Evolutionary conservation across 1,284 basidiomycete genomes (phyloP).

Genomic region (Stereum hirsutum): DNA sequence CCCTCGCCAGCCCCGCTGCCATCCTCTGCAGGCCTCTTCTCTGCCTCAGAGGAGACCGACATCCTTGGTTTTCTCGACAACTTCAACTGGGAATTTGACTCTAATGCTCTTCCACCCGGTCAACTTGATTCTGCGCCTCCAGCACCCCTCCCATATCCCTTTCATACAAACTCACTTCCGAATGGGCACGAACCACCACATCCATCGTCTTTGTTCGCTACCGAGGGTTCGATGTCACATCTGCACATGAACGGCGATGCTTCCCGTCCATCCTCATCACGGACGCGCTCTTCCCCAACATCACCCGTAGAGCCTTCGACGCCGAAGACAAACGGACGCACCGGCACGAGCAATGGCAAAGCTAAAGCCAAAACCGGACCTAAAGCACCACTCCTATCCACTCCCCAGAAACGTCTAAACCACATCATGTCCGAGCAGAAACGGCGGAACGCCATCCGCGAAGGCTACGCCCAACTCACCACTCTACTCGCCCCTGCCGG

Average conservation of each 20-base stretch:
- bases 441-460: slow-evolving; percentile 80
- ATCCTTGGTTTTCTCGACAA: slow-evolving; percentile 71
- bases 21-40: slow-evolving; percentile 66
- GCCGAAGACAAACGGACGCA: neutral
- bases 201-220: too few species aligned
- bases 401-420: slow-evolving; percentile 86
- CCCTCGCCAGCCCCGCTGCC: slow-evolving; percentile 52
- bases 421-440: slow-evolving; percentile 93
- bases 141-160: neutral
- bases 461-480: slow-evolving; percentile 81
- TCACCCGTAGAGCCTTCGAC: neutral
- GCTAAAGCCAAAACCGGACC: slow-evolving; percentile 4
- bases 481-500: slow-evolving; percentile 68
- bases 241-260: neutral
- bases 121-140: neutral
- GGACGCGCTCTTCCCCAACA: neutral
- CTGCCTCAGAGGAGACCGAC: slow-evolving; percentile 59
- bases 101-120: slow-evolving; percentile 14
- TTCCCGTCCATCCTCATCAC: neutral
- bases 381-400: slow-evolving; percentile 49
- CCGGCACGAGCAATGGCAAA: too few species aligned
- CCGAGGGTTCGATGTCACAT: too few species aligned
- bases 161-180: neutral
- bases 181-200: neutral
- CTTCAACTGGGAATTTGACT: slow-evolving; percentile 56